Evolutionary conservation across 352 stramenopile genomes (phyloP).

Genomic region (Pythium apleroticum): DNA sequence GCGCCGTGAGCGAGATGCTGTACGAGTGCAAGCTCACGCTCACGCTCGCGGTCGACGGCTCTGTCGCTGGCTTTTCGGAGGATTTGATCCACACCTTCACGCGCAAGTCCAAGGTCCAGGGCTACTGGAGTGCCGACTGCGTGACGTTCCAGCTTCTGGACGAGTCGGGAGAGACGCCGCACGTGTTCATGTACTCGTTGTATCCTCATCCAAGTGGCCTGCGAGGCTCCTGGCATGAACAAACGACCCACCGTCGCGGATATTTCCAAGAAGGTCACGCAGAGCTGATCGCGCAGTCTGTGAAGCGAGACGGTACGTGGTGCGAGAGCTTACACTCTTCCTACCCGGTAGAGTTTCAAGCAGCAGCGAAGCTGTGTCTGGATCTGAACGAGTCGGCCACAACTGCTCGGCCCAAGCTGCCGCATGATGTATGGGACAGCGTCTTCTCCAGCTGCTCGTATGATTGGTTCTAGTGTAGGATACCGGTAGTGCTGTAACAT

Average conservation of each 20-base stretch:
- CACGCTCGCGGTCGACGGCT: constrained; percentile 34
- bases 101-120: constrained; percentile 43
- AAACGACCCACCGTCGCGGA: constrained; percentile 8
- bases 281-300: not conserved
- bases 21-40: constrained; percentile 60
- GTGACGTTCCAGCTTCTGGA: constrained; percentile 20
- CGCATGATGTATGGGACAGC: constrained; percentile 11
- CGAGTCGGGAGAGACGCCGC: constrained; percentile 6
- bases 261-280: constrained; percentile 26
- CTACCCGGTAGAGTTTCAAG: constrained; percentile 20
- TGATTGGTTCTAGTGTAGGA: constrained; percentile 22
- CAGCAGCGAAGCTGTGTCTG: constrained; percentile 7
- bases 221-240: constrained; percentile 19
- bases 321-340: not conserved
- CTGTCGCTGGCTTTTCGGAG: constrained; percentile 37
- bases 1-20: constrained; percentile 66
- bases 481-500: not conserved
- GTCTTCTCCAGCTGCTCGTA: constrained; percentile 19
- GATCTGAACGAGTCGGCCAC: not conserved
- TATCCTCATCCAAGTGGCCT: constrained; percentile 14
- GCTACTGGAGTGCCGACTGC: constrained; percentile 32
- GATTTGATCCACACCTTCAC: constrained; percentile 50
- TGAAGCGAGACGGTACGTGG: constrained; percentile 9
- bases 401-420: not conserved
- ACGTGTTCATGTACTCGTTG: constrained; percentile 20